Evolutionary conservation across 1,284 basidiomycete species (phyloP), one percentile per base, ranked within the genome.

Genomic region (Austroboletus niveus): DNA sequence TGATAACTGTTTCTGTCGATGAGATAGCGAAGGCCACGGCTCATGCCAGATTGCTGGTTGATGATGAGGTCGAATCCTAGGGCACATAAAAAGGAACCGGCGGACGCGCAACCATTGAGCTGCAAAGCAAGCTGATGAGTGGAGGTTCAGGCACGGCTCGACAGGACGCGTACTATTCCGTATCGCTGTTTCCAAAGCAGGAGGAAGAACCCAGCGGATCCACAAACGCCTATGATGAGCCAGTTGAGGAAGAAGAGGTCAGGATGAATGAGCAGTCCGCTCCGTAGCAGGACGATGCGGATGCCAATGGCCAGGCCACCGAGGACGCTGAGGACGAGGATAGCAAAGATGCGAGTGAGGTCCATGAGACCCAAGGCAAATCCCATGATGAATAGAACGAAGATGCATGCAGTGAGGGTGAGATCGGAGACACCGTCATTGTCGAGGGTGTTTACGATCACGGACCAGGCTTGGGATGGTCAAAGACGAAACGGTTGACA

Each of bases 1-100:
- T 87, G 84, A 29, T 75, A 73, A 10, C 70, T 60, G 58, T 87
- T 87, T 45, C 79, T 72, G 60, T 87, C 85, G 55, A 85, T 77
- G 12, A 87, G 72, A 59, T 75, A 80, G 15, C 84, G 76, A 30
- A 87, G 71, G 0, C 84, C 84, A 20, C 75, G 70, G 58, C 84
- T 82, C 74, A 85, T 76, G 4, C 84, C 85, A 7, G 69, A 65
- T 60, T 87, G 84, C 58, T 75, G 71, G 53, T 84, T 75, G 42
- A 84, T 51, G 42, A 76, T 61, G 8, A 86, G 71, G 63, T 87
- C 84, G 8, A 80, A 58, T 17, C 76, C 83, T 4, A 87, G 72
- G 31, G 62, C 74, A 11, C 72, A 66, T 29, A 87, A 65, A 63
- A 87, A 87, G 10, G 84, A 78, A 31, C 85, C 85, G 17, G 74